These are phyloP conservation scores for Lentinus brumalis DNA, from an alignment of 768 basidiomycete species.

Conservation along the genomic window DNA sequence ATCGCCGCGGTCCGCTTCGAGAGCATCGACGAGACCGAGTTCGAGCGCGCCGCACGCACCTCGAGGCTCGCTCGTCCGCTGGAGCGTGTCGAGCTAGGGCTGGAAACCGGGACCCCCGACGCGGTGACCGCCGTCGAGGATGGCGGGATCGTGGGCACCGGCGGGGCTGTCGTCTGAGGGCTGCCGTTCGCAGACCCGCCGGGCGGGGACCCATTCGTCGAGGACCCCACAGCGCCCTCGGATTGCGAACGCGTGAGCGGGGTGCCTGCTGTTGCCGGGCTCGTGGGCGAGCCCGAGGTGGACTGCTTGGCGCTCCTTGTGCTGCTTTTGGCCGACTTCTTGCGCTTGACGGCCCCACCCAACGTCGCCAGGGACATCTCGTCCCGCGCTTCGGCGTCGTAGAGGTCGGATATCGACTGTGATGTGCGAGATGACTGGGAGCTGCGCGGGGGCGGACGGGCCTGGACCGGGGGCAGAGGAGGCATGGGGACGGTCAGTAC, in stretches of 20 bases:
- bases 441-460: slow-evolving; percentile 30
- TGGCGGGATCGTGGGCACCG: background rate
- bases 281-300: background rate
- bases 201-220: background rate
- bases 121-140: background rate
- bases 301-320: background rate
- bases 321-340: background rate
- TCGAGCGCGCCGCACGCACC: background rate
- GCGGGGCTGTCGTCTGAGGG: background rate
- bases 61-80: background rate
- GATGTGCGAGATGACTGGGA: background rate
- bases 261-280: background rate
- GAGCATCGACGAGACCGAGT: background rate
- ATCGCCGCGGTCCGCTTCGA: slow-evolving; percentile 8
- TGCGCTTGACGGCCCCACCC: background rate
- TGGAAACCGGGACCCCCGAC: background rate
- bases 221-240: background rate
- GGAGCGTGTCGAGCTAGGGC: background rate
- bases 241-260: background rate
- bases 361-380: slow-evolving; percentile 7
- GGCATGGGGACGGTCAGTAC: slow-evolving; percentile 71
- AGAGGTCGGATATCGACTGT: background rate
- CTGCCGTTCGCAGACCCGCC: background rate
- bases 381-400: background rate
- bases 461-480: slow-evolving; percentile 59